Conservation (phyloP, 2,329 filamentous ascomycete species). For the Westerdykella aurantiaca region DNA sequence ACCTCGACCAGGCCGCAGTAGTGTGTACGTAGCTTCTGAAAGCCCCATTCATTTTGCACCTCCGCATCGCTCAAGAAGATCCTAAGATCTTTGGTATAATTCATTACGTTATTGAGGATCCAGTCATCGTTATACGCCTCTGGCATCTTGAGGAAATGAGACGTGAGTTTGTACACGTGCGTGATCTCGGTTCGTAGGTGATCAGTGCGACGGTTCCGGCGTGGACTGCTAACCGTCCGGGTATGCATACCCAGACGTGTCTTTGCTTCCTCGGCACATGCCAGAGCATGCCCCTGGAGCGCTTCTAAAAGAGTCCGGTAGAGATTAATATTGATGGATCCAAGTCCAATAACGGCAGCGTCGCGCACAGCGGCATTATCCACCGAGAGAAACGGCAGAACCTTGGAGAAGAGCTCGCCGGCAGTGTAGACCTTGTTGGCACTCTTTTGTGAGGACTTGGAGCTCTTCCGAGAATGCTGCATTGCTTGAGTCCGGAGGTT, state of each 20-base stretch:
- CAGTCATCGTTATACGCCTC: slow-evolving; percentile 82
- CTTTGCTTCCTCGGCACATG: slow-evolving; percentile 84
- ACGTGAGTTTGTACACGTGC: slow-evolving; percentile 90
- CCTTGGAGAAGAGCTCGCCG: slow-evolving; percentile 79
- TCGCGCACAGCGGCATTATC: slow-evolving; percentile 76
- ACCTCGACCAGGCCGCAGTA: slow-evolving; percentile 94
- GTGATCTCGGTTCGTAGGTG: slow-evolving; percentile 88
- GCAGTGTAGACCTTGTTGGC: slow-evolving; percentile 83
- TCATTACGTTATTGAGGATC: slow-evolving; percentile 81
- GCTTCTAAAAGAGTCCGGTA: slow-evolving; percentile 88
- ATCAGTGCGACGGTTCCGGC: slow-evolving; percentile 77
- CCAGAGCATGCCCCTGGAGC: slow-evolving; percentile 76
- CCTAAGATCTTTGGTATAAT: slow-evolving; percentile 86
- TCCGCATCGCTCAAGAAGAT: slow-evolving; percentile 92
- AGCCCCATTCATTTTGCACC: slow-evolving; percentile 90
- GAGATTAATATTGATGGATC: slow-evolving; percentile 90
- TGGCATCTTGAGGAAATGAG: slow-evolving; percentile 74
- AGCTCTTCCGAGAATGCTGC: slow-evolving; percentile 77
- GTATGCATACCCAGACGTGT: slow-evolving; percentile 70
- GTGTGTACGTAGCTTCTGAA: slow-evolving; percentile 83
- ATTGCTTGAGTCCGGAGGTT: slow-evolving; percentile 48
- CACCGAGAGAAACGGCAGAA: slow-evolving; percentile 80
- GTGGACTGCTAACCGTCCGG: slow-evolving; percentile 74
- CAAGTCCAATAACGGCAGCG: slow-evolving; percentile 84
- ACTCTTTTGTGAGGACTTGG: slow-evolving; percentile 60